Percentiles rank a stretch among this genome's conserved stretches.
Evolutionary conservation across 306 rosid species (phyloP).

Genomic region (Cucurbita maxima): DNA sequence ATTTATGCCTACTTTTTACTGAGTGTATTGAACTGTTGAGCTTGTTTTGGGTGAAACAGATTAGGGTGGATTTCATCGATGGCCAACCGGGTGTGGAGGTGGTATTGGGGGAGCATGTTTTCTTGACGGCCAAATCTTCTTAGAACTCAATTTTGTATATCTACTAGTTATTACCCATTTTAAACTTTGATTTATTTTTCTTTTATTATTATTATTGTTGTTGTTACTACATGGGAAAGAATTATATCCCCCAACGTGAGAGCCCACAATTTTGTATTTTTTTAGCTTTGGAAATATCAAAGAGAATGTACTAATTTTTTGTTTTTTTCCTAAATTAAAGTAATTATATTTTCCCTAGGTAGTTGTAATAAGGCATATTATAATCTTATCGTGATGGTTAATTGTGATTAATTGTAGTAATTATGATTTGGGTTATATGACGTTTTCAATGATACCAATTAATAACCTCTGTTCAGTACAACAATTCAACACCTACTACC

Average conservation of each 20-base stretch:
- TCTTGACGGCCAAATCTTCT: slow-evolving; percentile 27
- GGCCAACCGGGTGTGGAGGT: slow-evolving; percentile 36
- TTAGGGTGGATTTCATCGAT: slow-evolving; percentile 39
- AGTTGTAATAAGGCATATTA: too few species aligned
- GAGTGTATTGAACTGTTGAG: not conserved
- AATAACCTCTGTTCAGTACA: too few species aligned
- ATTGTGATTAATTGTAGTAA: too few species aligned
- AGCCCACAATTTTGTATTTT: not conserved
- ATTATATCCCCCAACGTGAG: not conserved
- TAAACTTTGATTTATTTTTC: not conserved
- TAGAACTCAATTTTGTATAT: not conserved
- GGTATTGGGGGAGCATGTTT: slow-evolving; percentile 44
- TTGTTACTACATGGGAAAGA: not conserved
- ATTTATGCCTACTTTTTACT: not conserved
- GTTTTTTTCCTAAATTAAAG: not conserved
- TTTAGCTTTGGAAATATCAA: not conserved
- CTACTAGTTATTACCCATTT: not conserved
- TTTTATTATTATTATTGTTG: not conserved
- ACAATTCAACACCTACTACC: too few species aligned
- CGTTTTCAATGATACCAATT: too few species aligned
- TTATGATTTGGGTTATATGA: too few species aligned
- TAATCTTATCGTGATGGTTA: too few species aligned
- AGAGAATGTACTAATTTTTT: not conserved
- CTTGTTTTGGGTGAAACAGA: slow-evolving; percentile 25
- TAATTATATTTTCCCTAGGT: too few species aligned